Evolutionary conservation across 2,329 filamentous ascomycete genomes (phyloP).

Genomic region (Lasiodiplodia hormozganensis): DNA sequence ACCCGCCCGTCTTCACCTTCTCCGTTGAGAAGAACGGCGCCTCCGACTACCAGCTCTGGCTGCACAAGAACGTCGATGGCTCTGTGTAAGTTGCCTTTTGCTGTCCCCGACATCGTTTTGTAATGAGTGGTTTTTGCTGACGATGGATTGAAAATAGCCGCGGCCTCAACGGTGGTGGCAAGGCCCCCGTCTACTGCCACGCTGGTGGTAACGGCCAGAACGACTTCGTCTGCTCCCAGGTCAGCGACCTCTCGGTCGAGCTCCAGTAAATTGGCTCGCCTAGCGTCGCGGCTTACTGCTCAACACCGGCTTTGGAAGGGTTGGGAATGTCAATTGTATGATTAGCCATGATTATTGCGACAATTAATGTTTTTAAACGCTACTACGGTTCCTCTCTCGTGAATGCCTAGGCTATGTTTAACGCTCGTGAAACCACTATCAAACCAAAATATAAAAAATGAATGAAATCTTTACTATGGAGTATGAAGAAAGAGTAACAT

Average conservation of each 20-base stretch:
- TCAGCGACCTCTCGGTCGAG: slow-evolving; percentile 5
- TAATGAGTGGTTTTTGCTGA: background rate
- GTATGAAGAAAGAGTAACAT: too few relatives aligned
- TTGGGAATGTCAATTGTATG: background rate
- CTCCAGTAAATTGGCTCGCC: background rate
- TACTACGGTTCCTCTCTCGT: background rate
- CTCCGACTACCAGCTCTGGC: slow-evolving; percentile 3
- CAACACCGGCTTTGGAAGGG: background rate
- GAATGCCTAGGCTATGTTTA: too few relatives aligned
- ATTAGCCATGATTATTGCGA: background rate
- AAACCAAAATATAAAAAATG: too few relatives aligned
- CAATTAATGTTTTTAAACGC: slow-evolving; percentile 5
- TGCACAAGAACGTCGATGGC: slow-evolving; percentile 15
- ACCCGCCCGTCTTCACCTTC: slow-evolving; percentile 16
- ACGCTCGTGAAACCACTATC: too few relatives aligned
- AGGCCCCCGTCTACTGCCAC: slow-evolving; percentile 6
- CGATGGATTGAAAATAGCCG: background rate
- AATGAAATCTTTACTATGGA: too few relatives aligned
- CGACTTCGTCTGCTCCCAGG: slow-evolving; percentile 13
- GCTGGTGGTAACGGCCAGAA: slow-evolving; percentile 1
- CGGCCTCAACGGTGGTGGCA: slow-evolving; percentile 3
- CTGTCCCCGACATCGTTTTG: background rate
- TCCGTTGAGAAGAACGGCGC: background rate
- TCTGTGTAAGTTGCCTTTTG: background rate
- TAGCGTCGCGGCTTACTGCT: background rate